Evolutionary conservation across 1,139 yeast species (phyloP).

Genomic region (Hyphopichia fennica): DNA sequence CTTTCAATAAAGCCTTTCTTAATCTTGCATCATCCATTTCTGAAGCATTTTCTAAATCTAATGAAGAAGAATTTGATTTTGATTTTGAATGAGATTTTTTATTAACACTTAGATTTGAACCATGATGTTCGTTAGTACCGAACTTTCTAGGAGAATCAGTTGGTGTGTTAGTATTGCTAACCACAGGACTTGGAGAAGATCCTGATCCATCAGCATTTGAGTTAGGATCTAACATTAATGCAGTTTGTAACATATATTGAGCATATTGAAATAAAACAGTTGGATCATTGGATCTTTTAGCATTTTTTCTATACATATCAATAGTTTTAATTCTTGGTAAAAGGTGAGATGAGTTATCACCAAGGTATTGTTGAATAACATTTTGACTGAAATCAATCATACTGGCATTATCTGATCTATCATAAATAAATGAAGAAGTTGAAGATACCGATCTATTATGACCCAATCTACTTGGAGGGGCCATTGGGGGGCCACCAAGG

Average conservation of each 20-base stretch:
- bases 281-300: constrained; percentile 83
- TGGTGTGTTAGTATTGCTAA: constrained; percentile 1
- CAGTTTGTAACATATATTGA: constrained; percentile 86
- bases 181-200: constrained; percentile 7
- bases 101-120: constrained; percentile 8
- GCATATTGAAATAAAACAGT: constrained; percentile 86
- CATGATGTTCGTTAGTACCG: constrained; percentile 12
- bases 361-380: constrained; percentile 52
- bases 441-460: constrained; percentile 44
- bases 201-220: constrained; percentile 3
- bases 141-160: constrained; percentile 22
- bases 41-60: constrained; percentile 21
- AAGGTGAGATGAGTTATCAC: constrained; percentile 50
- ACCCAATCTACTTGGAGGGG: constrained; percentile 17
- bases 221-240: constrained; percentile 53
- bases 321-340: constrained; percentile 84
- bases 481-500: constrained; percentile 15
- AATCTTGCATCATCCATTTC: constrained; percentile 26
- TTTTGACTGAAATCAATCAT: constrained; percentile 44
- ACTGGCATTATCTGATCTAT: constrained; percentile 34
- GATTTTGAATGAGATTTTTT: constrained; percentile 17
- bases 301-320: constrained; percentile 83
- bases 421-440: constrained; percentile 38
- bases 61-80: constrained; percentile 17
- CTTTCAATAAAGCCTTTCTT: constrained; percentile 61